Base-by-base conservation (phyloP, 192 early-diverging fungal genomes). In the Gamsiella multidivaricata region DNA sequence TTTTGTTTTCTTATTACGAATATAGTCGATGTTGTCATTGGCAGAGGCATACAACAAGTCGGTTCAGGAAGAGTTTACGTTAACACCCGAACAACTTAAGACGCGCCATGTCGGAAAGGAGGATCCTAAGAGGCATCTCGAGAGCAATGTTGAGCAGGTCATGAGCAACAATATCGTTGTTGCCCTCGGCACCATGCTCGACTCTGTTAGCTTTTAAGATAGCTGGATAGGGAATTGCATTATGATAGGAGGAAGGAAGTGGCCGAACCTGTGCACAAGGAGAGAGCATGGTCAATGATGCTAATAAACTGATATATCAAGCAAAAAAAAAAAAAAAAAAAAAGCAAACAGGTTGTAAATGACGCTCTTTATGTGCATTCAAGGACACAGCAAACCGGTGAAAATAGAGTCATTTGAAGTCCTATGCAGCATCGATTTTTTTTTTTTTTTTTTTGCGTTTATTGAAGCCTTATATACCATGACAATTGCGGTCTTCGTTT, bases 51-150 rank as follows among this genome's bases (percentile, higher is more conserved):
- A 98, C 73, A 97, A 97, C 87, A 99, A 99, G 82, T 97, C 95
- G 3, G 97, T 99, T 1, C 92, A 94, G 62, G 98, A 99, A 79
- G 98, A 99, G 83, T 92, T 88, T 52, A 95, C 92, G 15, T 86
- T 99, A 91, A 94, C 95, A 14, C 71, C 91, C 2, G 94, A 98
- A 49, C 94, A 98, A 84, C 91, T 99, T 34, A 94, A 96, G 83
- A 98, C 94, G 11, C 95, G 98, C 36, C 98, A 99, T 80, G 96
- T 99, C n/a, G 98, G 98, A 34, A 99, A 99, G 80, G 96, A 99
- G 83, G 98, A 99, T 74, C 98, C 98, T 17, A 99, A 99, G 87
- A 90, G 96, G 70, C 98, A 99, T 82, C 83, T 99, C 69, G 95
- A 97, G 81, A 90, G 93, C 36, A 96, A 91, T 29, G 94, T 97